Base-by-base conservation (phyloP, 75 land plant genomes). In the Selaginella tamariscina region DNA sequence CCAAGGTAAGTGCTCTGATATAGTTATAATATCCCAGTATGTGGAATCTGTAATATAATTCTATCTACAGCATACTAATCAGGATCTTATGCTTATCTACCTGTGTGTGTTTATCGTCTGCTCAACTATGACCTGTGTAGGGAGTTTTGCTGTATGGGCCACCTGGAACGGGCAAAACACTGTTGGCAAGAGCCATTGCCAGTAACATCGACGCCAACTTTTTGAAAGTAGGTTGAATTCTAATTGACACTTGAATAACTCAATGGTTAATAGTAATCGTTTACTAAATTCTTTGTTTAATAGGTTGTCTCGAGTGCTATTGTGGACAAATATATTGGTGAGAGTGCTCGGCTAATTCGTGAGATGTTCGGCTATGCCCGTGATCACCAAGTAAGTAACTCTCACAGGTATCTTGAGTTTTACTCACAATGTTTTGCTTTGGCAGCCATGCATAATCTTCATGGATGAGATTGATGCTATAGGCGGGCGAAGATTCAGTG, bases 381-480 rank as follows among this genome's bases (percentile, higher is more conserved):
- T 71, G 92, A 88, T 65, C 92, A 88, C 69, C 95, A 89, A 70
- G 95, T 87, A 81, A 8, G 27, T 26, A 5, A n/a, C 26, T 5
- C 27, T 26, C 5, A n/a, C 63, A 8, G n/a, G n/a, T n/a, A n/a
- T n/a, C n/a, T n/a, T n/a, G n/a, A n/a, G n/a, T n/a, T n/a, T n/a
- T n/a, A n/a, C n/a, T n/a, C 63, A 23, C 8, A 60, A 2, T 27
- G 28, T 28, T 22, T 31, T 65, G 66, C 33, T 20, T 24, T 67
- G 49, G 32, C 59, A 88, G 92, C 92, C 88, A 21, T 89, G 95
- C 73, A 89, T 89, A 27, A 89, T 89, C 54, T 89, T 89, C 76
- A 89, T 89, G 94, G 94, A 89, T 82, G 94, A 89, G 72, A 89
- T 89, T 63, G 94, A 89, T 82, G 94, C 94, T 49, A 89, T 89